A percentile compares a stretch with the other conserved stretches of the same genome.
These are phyloP conservation scores for Syncephalis fuscata DNA, from an alignment of 371 early-diverging fungal species.

Conservation along the genomic window DNA sequence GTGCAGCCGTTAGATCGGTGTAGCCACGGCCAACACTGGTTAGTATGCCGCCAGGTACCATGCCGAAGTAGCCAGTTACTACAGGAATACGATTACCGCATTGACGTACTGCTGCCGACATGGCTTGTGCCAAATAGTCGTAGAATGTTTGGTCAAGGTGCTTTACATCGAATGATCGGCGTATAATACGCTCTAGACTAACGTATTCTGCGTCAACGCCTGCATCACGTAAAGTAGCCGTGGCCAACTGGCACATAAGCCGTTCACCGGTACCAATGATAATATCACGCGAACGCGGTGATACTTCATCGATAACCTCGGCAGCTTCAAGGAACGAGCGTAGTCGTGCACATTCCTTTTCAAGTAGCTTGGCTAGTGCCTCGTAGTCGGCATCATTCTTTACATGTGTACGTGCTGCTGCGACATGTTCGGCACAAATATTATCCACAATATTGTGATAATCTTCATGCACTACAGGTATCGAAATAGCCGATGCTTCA, in stretches of 20 bases:
- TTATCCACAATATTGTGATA: constrained; percentile 59
- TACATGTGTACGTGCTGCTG: constrained; percentile 43
- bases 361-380: constrained; percentile 34
- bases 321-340: constrained; percentile 82
- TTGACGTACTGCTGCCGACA: constrained; percentile 38
- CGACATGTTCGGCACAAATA: constrained; percentile 66
- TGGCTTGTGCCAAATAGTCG: constrained; percentile 58
- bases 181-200: constrained; percentile 67
- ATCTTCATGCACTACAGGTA: constrained; percentile 2
- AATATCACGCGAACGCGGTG: constrained; percentile 86
- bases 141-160: constrained; percentile 82
- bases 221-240: constrained; percentile 58
- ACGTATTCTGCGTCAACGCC: constrained; percentile 75
- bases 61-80: constrained; percentile 91
- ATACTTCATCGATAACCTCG: constrained; percentile 90
- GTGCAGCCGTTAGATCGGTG: constrained; percentile 92
- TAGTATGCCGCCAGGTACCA: constrained; percentile 85
- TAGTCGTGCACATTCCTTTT: constrained; percentile 57
- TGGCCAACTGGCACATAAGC: constrained; percentile 76
- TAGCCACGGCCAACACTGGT: constrained; percentile 93
- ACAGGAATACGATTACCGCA: constrained; percentile 64
- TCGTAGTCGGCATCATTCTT: constrained; percentile 25
- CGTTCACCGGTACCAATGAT: constrained; percentile 92
- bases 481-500: no score
- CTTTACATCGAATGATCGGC: constrained; percentile 51